A percentile compares a stretch with the other conserved stretches of the same genome.
phyloP scores from a whole-genome alignment of 2,329 filamentous ascomycete species.

The Trichoderma semiorbis region DNA sequence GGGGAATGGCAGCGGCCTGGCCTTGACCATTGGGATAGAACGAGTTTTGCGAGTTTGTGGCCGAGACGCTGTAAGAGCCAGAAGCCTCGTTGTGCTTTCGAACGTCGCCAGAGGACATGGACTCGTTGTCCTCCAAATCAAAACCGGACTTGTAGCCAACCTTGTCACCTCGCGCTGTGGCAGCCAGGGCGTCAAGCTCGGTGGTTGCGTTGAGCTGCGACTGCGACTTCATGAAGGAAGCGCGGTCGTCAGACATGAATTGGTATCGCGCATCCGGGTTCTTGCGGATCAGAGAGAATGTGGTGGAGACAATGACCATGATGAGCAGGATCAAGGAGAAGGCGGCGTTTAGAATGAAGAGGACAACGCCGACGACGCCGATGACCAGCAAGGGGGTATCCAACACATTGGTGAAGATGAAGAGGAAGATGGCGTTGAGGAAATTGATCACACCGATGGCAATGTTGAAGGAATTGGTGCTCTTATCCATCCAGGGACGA shows the following conservation, averaged over 20 bases:
- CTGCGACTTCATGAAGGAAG: constrained; percentile 96
- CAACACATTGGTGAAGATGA: constrained; percentile 86
- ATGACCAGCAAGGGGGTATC: constrained; percentile 77
- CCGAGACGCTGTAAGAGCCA: constrained; percentile 19
- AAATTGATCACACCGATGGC: constrained; percentile 88
- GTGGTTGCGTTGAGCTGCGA: constrained; percentile 73
- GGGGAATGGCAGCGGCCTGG: constrained; percentile 41
- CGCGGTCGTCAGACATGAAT: constrained; percentile 92
- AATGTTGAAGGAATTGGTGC: constrained; percentile 95
- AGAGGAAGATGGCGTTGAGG: constrained; percentile 80
- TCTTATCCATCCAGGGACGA: constrained; percentile 98
- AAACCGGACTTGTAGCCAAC: constrained; percentile 41
- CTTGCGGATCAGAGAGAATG: constrained; percentile 76
- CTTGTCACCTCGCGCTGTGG: constrained; percentile 83
- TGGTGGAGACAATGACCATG: constrained; percentile 64
- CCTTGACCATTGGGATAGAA: constrained; percentile 30
- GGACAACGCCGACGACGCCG: constrained; percentile 82
- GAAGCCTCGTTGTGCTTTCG: constrained; percentile 34
- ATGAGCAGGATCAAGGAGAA: constrained; percentile 80
- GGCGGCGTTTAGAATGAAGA: constrained; percentile 83
- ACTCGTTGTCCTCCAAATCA: constrained; percentile 41
- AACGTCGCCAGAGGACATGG: constrained; percentile 38
- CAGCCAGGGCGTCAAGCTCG: constrained; percentile 84
- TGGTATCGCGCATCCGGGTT: constrained; percentile 94
- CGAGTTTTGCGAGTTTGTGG: constrained; percentile 31